Evolutionary conservation across 2,329 filamentous ascomycete genomes (phyloP).

Genomic region (Teratosphaeria nubilosa): DNA sequence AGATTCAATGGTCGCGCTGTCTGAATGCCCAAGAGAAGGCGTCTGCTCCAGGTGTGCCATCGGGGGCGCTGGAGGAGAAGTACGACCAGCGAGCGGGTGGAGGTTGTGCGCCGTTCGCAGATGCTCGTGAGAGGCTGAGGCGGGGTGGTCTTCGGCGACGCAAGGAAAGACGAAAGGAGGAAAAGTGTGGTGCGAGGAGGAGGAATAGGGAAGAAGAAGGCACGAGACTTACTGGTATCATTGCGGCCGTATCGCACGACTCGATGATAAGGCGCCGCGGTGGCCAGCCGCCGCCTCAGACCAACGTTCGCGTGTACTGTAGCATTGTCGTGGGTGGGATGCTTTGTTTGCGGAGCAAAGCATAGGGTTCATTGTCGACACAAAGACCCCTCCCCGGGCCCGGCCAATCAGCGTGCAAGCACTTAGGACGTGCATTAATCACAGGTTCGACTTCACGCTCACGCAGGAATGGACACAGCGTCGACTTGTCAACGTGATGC

Average conservation of each 20-base stretch:
- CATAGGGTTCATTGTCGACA: not conserved
- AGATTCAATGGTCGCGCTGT: conserved; percentile 8
- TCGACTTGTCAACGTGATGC: not conserved
- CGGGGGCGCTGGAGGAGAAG: not conserved
- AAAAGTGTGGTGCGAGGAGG: not conserved
- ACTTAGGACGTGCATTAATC: not conserved
- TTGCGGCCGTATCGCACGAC: too few relatives aligned
- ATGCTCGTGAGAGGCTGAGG: not conserved
- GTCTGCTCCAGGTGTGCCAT: conserved; percentile 5
- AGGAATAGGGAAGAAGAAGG: not conserved
- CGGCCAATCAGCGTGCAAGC: not conserved
- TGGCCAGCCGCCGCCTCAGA: not conserved
- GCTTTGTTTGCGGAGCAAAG: not conserved
- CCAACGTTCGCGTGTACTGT: not conserved
- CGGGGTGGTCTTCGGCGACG: not conserved
- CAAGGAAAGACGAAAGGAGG: not conserved
- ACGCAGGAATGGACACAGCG: not conserved
- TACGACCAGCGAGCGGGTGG: not conserved
- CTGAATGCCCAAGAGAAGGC: conserved; percentile 9
- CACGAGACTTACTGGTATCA: not conserved
- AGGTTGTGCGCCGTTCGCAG: not conserved
- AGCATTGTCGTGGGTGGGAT: not conserved
- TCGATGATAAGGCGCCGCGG: not conserved
- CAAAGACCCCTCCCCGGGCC: not conserved
- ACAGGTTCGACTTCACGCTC: not conserved